phyloP scores from a whole-genome alignment of 164 flowering plant species.

The Aristolochia contorta region DNA sequence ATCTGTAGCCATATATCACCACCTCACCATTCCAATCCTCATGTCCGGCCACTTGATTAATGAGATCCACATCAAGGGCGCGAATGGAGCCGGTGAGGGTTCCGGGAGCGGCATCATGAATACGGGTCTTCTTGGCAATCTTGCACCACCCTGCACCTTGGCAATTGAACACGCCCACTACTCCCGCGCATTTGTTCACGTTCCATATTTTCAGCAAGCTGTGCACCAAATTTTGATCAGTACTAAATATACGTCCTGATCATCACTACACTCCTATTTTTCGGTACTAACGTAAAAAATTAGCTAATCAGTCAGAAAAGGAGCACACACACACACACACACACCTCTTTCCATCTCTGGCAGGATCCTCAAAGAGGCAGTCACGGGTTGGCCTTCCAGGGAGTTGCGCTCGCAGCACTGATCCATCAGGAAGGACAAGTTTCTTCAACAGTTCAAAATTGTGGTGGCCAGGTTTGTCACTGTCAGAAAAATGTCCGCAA shows the following conservation, averaged over 20 bases:
- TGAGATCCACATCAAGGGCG: slow-evolving; percentile 56
- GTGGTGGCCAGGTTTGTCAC: slow-evolving; percentile 66
- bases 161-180: slow-evolving; percentile 95
- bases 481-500: slow-evolving; percentile 8
- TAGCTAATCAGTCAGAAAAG: too few relatives aligned
- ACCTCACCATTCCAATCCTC: slow-evolving; percentile 66
- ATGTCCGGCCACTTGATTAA: slow-evolving; percentile 55
- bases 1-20: slow-evolving; percentile 44
- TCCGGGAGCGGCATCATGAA: slow-evolving; percentile 78
- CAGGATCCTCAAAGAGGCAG: slow-evolving; percentile 84
- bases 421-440: slow-evolving; percentile 95
- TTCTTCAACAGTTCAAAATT: slow-evolving; percentile 81
- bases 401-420: slow-evolving; percentile 81
- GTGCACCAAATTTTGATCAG: slow-evolving; percentile 11
- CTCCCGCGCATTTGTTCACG: slow-evolving; percentile 70
- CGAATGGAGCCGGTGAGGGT: slow-evolving; percentile 56
- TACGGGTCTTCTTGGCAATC: slow-evolving; percentile 64
- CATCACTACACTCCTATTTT: too few relatives aligned
- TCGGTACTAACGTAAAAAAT: too few relatives aligned
- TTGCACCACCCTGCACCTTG: slow-evolving; percentile 99
- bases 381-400: slow-evolving; percentile 93
- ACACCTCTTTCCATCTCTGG: slow-evolving; percentile 87
- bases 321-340: too few relatives aligned
- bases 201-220: slow-evolving; percentile 96
- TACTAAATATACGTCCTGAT: too few relatives aligned